Evolutionary conservation across 2,329 filamentous ascomycete genomes (phyloP).

Genomic region (Hymenoscyphus infarciens): DNA sequence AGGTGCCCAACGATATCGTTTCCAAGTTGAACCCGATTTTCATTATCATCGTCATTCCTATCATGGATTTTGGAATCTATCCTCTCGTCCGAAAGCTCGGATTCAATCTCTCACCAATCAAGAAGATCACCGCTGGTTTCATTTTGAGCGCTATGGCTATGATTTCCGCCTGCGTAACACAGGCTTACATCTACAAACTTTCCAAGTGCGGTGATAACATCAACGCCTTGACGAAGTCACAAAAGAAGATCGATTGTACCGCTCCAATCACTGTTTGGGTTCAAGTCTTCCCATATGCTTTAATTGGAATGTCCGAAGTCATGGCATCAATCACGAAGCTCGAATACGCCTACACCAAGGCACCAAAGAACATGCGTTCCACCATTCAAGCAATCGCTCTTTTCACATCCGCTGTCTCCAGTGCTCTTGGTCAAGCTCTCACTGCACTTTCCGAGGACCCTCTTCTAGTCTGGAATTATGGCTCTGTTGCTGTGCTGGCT

Average conservation of each 20-base stretch:
- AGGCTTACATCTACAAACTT: constrained; percentile 55
- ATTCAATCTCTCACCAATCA: constrained; percentile 57
- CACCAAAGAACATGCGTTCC: constrained; percentile 64
- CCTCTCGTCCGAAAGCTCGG: constrained; percentile 49
- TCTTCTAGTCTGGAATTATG: constrained; percentile 39
- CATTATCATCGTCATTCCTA: constrained; percentile 54
- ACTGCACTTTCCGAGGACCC: constrained; percentile 42
- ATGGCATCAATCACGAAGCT: constrained; percentile 65
- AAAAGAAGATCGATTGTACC: constrained; percentile 4
- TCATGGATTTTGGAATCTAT: constrained; percentile 54
- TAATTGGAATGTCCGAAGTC: constrained; percentile 58
- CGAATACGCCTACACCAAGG: constrained; percentile 73
- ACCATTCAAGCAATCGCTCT: constrained; percentile 55
- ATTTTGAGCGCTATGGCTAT: constrained; percentile 49
- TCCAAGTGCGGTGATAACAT: constrained; percentile 50
- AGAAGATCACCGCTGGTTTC: constrained; percentile 56
- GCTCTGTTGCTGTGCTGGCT: constrained; percentile 28
- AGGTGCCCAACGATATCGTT: constrained; percentile 58
- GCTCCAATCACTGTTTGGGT: constrained; percentile 51
- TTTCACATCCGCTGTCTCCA: constrained; percentile 54
- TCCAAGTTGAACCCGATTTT: constrained; percentile 56
- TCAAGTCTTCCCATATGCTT: constrained; percentile 48
- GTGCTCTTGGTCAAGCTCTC: constrained; percentile 39
- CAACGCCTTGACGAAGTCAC: constrained; percentile 40
- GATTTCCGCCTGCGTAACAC: constrained; percentile 53